Evolutionary conservation across 768 basidiomycete genomes (phyloP).

Genomic region (Mycena maculata): DNA sequence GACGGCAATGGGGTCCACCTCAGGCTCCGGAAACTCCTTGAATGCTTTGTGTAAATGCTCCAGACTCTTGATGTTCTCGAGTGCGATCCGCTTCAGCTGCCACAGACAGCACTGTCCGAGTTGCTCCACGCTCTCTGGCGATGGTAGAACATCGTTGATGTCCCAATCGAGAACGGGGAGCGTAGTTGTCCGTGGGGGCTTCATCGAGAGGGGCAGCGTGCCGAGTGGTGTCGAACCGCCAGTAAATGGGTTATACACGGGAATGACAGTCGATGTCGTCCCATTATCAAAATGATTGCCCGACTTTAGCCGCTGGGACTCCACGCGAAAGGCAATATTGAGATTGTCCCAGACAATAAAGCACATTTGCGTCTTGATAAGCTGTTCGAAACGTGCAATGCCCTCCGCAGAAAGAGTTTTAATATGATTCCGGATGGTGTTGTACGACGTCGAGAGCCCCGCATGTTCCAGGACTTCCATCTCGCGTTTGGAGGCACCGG

Average conservation of each 20-base stretch:
- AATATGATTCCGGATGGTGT: slow-evolving; percentile 5
- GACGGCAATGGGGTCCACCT: slow-evolving; percentile 28
- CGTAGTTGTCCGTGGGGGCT: slow-evolving; percentile 1
- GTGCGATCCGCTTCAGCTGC: slow-evolving; percentile 27
- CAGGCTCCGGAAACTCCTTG: slow-evolving; percentile 11
- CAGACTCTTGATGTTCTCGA: slow-evolving; percentile 18
- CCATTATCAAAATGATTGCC: slow-evolving; percentile 46
- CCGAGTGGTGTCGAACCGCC: slow-evolving; percentile 17
- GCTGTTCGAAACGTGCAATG: slow-evolving; percentile 27
- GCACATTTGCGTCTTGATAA: slow-evolving; percentile 31
- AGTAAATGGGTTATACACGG: slow-evolving; percentile 29
- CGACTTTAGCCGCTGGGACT: slow-evolving; percentile 36
- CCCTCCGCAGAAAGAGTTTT: slow-evolving; percentile 19
- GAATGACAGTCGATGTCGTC: slow-evolving; percentile 42
- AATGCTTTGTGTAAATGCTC: slow-evolving; percentile 8
- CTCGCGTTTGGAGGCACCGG: not conserved
- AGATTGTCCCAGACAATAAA: slow-evolving; percentile 45
- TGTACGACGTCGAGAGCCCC: not conserved
- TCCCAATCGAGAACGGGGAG: not conserved
- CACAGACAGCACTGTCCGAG: not conserved
- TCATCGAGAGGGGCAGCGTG: slow-evolving; percentile 17
- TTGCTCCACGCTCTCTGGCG: not conserved
- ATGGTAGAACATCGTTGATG: slow-evolving; percentile 9
- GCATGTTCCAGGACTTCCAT: slow-evolving; percentile 2
- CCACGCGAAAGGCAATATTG: slow-evolving; percentile 43